Evolutionary conservation across 2,329 filamentous ascomycete species (phyloP).

Genomic region (Botrytis medusae): DNA sequence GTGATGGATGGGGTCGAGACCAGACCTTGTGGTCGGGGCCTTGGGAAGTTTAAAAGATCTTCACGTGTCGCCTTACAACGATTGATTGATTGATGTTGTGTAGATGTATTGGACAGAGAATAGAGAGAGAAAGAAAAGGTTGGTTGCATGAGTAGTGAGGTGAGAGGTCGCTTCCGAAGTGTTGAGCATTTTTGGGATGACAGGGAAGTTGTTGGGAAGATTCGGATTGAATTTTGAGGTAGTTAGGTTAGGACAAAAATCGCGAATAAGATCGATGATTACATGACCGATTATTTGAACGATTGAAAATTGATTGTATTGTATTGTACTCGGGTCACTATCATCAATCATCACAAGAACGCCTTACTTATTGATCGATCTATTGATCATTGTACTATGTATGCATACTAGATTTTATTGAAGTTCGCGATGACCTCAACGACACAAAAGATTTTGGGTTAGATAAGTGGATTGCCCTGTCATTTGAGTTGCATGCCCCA

Average conservation of each 20-base stretch:
- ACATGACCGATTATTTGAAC: not conserved
- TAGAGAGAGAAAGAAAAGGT: not conserved
- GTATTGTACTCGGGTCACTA: not conserved
- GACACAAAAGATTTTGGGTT: not conserved
- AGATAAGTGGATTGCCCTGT: not conserved
- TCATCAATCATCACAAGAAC: not conserved
- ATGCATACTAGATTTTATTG: not conserved
- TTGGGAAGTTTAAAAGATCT: not conserved
- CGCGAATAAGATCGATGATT: slow-evolving; percentile 2
- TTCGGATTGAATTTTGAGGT: not conserved
- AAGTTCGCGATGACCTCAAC: not conserved
- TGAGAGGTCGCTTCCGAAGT: slow-evolving; percentile 6
- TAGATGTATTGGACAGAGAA: not conserved
- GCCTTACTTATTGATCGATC: not conserved
- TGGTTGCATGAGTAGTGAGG: not conserved
- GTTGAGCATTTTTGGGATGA: slow-evolving; percentile 13
- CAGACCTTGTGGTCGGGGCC: slow-evolving; percentile 14
- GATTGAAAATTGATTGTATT: not conserved
- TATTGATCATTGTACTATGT: slow-evolving; percentile 15
- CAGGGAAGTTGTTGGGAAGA: slow-evolving; percentile 11
- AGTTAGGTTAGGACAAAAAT: not conserved
- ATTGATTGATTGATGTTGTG: not conserved
- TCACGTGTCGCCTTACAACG: not conserved
- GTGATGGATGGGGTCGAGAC: slow-evolving; percentile 13
- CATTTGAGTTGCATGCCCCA: not conserved